Evolutionary conservation across 106 monocot genomes (phyloP).

Genomic region (Agapanthus africanus): DNA sequence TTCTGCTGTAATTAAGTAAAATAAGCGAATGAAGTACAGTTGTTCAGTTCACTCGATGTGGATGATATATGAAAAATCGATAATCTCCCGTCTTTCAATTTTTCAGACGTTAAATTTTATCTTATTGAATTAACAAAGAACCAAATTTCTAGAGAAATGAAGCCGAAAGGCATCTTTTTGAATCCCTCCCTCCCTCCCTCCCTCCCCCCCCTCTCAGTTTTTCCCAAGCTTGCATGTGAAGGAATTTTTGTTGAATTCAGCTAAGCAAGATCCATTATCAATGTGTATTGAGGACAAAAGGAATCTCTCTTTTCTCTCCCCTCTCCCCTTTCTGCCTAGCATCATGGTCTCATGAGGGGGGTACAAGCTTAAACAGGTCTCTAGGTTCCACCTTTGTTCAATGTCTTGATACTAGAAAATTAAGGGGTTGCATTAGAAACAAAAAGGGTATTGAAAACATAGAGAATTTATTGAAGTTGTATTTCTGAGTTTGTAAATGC

Average conservation of each 20-base stretch:
- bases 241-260: background rate
- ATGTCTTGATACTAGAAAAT: background rate
- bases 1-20: too few relatives aligned
- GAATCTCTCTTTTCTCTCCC: constrained; percentile 5
- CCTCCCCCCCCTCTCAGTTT: background rate
- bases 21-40: too few relatives aligned
- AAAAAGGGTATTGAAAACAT: too few relatives aligned
- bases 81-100: too few relatives aligned
- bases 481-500: too few relatives aligned
- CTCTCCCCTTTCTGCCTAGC: background rate
- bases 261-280: background rate
- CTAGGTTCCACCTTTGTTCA: constrained; percentile 6
- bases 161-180: background rate
- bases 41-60: too few relatives aligned
- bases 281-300: background rate
- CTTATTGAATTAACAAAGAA: too few relatives aligned
- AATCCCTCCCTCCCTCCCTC: background rate
- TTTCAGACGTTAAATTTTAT: too few relatives aligned
- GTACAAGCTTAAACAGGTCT: background rate
- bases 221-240: constrained; percentile 8
- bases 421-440: too few relatives aligned
- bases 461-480: too few relatives aligned
- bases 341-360: background rate
- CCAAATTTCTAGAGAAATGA: background rate
- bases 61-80: too few relatives aligned